Conservation (phyloP, 2,329 filamentous ascomycete species). For the Fusarium sacchari region DNA sequence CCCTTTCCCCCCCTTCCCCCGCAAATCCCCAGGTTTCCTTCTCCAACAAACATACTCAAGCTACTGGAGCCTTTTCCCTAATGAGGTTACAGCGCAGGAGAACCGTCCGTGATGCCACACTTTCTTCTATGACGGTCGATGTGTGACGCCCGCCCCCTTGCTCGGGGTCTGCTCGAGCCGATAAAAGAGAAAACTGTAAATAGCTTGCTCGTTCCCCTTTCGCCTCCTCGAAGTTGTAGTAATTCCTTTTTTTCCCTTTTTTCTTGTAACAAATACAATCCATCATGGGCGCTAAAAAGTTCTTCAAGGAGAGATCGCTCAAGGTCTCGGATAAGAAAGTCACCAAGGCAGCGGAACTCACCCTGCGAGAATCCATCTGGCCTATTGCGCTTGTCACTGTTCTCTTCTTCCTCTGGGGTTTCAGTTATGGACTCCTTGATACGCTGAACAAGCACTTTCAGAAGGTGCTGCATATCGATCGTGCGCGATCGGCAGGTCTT, state of each 20-base stretch:
- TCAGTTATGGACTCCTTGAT: conserved; percentile 58
- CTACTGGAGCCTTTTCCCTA: conserved; percentile 22
- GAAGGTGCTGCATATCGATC: conserved; percentile 55
- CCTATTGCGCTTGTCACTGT: conserved; percentile 67
- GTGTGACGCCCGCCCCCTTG: background rate
- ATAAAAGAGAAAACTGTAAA: conserved; percentile 16
- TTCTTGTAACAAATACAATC: background rate
- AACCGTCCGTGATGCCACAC: conserved; percentile 13
- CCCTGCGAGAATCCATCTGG: conserved; percentile 72
- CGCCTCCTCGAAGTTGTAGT: background rate
- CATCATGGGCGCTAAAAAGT: conserved; percentile 57
- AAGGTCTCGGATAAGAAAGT: conserved; percentile 54
- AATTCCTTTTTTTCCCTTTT: background rate
- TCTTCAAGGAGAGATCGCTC: conserved; percentile 57
- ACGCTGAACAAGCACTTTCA: conserved; percentile 64
- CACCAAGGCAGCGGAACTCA: conserved; percentile 64
- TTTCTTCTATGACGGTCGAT: conserved; percentile 16
- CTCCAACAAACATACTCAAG: conserved; percentile 26
- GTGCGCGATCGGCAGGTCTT: conserved; percentile 57
- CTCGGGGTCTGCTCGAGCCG: conserved; percentile 30
- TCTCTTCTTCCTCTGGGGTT: conserved; percentile 60
- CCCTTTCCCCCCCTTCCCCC: conserved; percentile 16
- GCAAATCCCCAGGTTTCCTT: conserved; percentile 36
- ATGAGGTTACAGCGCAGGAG: conserved; percentile 22
- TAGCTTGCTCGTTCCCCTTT: background rate